Evolutionary conservation across 148 eudicot species (phyloP).

Genomic region (Vaccinium macrocarpon): DNA sequence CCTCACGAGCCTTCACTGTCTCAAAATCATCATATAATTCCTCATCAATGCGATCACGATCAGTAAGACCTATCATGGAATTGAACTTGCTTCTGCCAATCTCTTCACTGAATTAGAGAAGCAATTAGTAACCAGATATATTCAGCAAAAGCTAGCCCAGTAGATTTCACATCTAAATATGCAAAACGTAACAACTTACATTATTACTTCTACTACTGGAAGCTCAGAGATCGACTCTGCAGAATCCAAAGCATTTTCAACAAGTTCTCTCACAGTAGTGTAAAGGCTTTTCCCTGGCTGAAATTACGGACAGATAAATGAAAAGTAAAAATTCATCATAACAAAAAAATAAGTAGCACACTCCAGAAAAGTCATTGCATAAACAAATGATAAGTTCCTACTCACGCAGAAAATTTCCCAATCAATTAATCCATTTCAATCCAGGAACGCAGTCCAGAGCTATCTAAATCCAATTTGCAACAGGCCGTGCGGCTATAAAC

Average conservation of each 20-base stretch:
- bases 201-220: constrained; percentile 76
- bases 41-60: constrained; percentile 82
- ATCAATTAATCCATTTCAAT: not conserved
- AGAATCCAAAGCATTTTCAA: constrained; percentile 96
- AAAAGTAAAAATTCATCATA: not conserved
- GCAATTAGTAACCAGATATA: not conserved
- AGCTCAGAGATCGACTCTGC: constrained; percentile 92
- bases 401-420: not conserved
- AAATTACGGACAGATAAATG: constrained; percentile 1
- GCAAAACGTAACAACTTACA: constrained; percentile 44
- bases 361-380: too few relatives aligned
- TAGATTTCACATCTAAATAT: not conserved
- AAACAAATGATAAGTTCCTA: not conserved
- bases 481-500: not conserved
- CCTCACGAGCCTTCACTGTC: constrained; percentile 92
- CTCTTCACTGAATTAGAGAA: constrained; percentile 67
- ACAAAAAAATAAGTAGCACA: not conserved
- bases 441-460: not conserved
- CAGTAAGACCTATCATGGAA: constrained; percentile 95
- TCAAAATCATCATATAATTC: constrained; percentile 88
- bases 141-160: not conserved
- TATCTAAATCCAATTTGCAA: not conserved
- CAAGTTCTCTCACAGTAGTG: constrained; percentile 96
- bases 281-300: constrained; percentile 93
- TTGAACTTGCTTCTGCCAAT: constrained; percentile 82